Evolutionary conservation across 345 rosid genomes (phyloP), one percentile per base, ranked within the genome.

Genomic region (Murraya koenigii): DNA sequence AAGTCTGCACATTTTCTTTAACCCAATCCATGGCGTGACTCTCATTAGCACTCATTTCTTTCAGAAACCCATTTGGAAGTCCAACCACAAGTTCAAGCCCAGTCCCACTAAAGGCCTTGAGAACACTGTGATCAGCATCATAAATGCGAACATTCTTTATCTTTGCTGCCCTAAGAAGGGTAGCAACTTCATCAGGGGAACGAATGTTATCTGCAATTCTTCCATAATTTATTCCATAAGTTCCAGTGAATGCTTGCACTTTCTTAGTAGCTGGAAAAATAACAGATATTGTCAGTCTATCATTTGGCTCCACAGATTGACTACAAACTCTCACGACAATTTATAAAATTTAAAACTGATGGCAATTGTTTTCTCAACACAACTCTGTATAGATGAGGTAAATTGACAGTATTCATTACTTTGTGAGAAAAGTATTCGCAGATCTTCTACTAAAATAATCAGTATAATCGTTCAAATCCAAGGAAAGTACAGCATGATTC

Each of bases 141-240:
- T 88, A 94, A 67, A 96, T 94, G 66, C 99, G 89, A 44, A 96
- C 92, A 81, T 96, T 96, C 77, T 85, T 86, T 67, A 94, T 96
- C 85, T 92, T 96, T 14, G 97, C 88, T 67, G 87, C 90, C 86
- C 85, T 90, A 59, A 96, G 90, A 72, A 96, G 97, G 35, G 78
- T 80, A 17, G 81, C 97, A 67, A 94, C 99, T 79, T 96, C 80
- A 26, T 96, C 94, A 19, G 99, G 99, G 23, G 99, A 89, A 15
- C 95, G 98, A 4, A 96, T 90, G 85, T 96, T 94, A 86, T 96
- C 90, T 7, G 99, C 99, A 33, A 96, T 61, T 82, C 97, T 89
- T 75, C 99, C 99, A 79, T 96, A 96, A 69, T 96, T 96, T 84
- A 96, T 92, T 64, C 99, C 99, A 71, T 94, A 96, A 22, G 98